Conservation (phyloP, 257 asterid genomes). For the Nicotiana attenuata region DNA sequence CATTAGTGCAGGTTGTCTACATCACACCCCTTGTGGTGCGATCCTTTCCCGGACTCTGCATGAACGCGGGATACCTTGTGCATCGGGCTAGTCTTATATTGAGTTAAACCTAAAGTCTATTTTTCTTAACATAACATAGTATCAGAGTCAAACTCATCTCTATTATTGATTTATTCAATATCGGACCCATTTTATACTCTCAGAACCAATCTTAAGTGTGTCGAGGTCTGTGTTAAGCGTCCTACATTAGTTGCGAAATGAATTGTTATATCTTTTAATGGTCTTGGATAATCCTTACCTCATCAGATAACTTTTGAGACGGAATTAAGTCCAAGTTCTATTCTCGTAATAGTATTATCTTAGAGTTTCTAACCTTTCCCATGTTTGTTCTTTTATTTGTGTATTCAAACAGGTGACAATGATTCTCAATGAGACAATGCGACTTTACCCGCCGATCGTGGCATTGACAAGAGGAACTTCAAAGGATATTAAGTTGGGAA, state of each 20-base stretch:
- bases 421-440: slow-evolving; percentile 60
- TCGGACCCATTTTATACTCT: neutral
- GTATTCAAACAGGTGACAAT: slow-evolving; percentile 37
- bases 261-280: neutral
- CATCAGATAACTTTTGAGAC: neutral
- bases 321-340: too few relatives aligned
- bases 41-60: too few relatives aligned
- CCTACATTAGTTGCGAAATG: neutral
- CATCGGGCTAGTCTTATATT: too few relatives aligned
- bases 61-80: too few relatives aligned
- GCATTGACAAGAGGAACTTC: slow-evolving; percentile 36
- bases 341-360: neutral
- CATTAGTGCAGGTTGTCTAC: too few relatives aligned
- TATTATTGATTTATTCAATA: neutral
- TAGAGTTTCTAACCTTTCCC: neutral
- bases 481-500: slow-evolving; percentile 38
- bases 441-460: slow-evolving; percentile 60
- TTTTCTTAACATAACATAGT: neutral
- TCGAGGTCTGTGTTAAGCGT: neutral
- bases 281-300: neutral
- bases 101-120: neutral
- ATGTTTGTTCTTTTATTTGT: neutral
- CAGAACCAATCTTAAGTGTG: neutral
- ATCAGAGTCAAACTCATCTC: neutral
- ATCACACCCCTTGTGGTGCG: too few relatives aligned